Base-by-base conservation (phyloP, 306 rosid genomes). In the Cicer arietinum region DNA sequence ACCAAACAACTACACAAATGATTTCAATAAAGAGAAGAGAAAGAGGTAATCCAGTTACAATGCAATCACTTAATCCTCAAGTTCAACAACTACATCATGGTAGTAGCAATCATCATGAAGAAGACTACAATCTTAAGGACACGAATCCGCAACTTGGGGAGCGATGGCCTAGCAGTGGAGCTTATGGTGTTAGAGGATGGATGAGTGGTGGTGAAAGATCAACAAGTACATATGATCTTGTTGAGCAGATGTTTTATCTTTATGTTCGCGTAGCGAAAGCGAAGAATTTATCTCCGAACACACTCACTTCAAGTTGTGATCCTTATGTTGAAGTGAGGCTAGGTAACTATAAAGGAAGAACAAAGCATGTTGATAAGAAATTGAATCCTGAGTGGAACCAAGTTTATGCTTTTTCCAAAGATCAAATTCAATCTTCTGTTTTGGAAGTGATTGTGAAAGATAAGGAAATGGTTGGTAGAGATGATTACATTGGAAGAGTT, bases 381-480 rank as follows among this genome's bases (percentile, higher is more conserved):
- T 62, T 73, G 54, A 91, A 88, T 44, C 98, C 98, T 4, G 97
- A 94, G 81, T 91, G 98, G 97, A 91, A 94, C 80, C 97, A 94
- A 75, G 97, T 94, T 41, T 94, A 90, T 74, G 88, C 98, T 74
- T 94, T 90, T 84, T 94, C 98, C 46, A 94, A 94, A 81, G 95
- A 91, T 8, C 84, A 88, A 25, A 83, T 94, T 47, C 98, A 94
- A 43, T 94, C 97, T 6, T 88, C 97, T 1, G 53, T 82, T 30
- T 87, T 94, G 6, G 96, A 94, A 74, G 96, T 94, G 52, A 90
- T 89, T 67, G 92, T 94, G 65, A 94, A 89, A 81, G 98, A 94
- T 67, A 91, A 78, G 71, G 97, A 89, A 67, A 90, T 85, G 95
- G 30, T 94, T 10, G 97, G 98, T 48, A 84, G 97, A 84, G 98